A percentile compares a stretch with the other conserved stretches of the same genome.
These are phyloP conservation scores for Fraxinus sp. DNA, from an alignment of 305 asterid genomes.

Conservation along the genomic window DNA sequence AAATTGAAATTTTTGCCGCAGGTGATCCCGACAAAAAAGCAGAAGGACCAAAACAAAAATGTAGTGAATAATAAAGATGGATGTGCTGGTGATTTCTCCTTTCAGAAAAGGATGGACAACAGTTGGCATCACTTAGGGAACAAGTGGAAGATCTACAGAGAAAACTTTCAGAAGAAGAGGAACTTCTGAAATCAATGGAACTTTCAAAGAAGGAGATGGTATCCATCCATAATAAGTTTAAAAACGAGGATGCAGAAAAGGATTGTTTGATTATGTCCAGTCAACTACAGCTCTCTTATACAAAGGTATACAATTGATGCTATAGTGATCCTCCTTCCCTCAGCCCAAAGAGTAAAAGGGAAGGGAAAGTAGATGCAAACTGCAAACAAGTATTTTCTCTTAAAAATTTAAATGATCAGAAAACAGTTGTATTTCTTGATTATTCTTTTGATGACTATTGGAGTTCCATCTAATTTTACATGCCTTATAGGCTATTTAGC, in stretches of 20 bases:
- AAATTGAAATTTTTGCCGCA: slow-evolving; percentile 33
- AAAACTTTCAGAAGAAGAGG: slow-evolving; percentile 73
- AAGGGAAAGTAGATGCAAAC: not conserved
- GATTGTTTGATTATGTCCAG: slow-evolving; percentile 60
- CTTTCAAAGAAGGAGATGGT: slow-evolving; percentile 64
- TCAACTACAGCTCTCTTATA: slow-evolving; percentile 76
- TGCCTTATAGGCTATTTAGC: not conserved
- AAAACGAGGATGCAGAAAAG: slow-evolving; percentile 64
- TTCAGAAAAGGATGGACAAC: slow-evolving; percentile 75
- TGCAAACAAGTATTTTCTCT: not conserved
- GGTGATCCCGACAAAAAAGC: slow-evolving; percentile 51
- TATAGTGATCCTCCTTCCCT: not conserved
- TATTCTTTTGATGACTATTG: not conserved
- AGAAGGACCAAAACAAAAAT: slow-evolving; percentile 44
- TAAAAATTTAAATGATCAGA: not conserved
- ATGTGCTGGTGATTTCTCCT: slow-evolving; percentile 48
- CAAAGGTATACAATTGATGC: slow-evolving; percentile 46
- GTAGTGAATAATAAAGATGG: slow-evolving; percentile 41
- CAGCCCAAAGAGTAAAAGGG: not conserved
- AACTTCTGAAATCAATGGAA: slow-evolving; percentile 66
- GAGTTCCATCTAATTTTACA: not conserved
- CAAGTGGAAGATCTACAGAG: slow-evolving; percentile 73
- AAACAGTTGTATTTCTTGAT: not conserved
- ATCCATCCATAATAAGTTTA: slow-evolving; percentile 48
- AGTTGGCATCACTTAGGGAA: slow-evolving; percentile 55